Base-by-base conservation (phyloP, 495 filamentous ascomycete genomes). In the Tirmania nivea region DNA sequence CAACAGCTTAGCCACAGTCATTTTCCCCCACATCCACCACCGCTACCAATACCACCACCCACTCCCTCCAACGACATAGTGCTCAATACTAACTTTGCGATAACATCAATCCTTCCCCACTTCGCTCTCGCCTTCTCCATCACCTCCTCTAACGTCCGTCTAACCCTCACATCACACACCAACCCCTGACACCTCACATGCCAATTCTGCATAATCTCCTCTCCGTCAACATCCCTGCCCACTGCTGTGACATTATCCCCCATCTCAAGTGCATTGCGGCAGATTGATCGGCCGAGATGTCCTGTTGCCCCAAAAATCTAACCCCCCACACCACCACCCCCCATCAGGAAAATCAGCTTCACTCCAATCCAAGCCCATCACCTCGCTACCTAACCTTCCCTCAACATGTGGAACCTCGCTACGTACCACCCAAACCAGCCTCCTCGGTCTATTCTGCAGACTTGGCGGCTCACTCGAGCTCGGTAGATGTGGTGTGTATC, bases 271-370 rank as follows among this genome's bases (percentile, higher is more conserved):
- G 79, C 82, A 35, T 75, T 78, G 57, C 86, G 86, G 48, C 85
- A 84, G 20, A 97, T 77, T 10, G 83, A 89, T 51, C 87, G 83
- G 57, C 90, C 90, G 72, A 96, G 92, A 61, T 97, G 90, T 52
- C 90, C 90, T 5, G 87, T 95, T 45, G 85, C 86, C 47, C 90
- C 90, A 67, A 95, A 97, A 57, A 97, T 31, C 25, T 31, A 31
- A 5, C 25, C 7, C 7, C 25, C 25, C 25, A 7, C 25, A 31
- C 25, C 25, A 31, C 25, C 25, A 31, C 25, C 25, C 3, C 25
- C 25, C 25, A 31, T 31, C 25, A 31, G 25, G n/a, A 31, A 25
- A 25, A 31, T 31, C 25, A 31, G 25, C 25, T 31, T 31, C 25
- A n/a, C n/a, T n/a, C n/a, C n/a, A n/a, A n/a, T n/a, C n/a, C n/a